phyloP scores from a whole-genome alignment of 164 flowering plant genomes.

The Kalanchoe fedtschenkoi region DNA sequence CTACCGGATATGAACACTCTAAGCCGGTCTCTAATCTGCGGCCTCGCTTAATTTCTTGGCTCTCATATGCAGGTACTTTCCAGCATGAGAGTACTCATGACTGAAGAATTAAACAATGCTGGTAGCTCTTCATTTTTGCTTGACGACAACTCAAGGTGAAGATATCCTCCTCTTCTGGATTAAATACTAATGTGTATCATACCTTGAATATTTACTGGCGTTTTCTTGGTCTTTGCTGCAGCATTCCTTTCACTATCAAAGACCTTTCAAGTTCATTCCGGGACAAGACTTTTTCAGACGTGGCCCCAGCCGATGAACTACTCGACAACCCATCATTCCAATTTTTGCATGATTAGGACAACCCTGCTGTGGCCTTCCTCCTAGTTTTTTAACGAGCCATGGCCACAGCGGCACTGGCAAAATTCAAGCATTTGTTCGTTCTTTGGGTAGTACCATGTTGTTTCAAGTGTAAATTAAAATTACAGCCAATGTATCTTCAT shows the following conservation, averaged over 20 bases:
- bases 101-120: constrained; percentile 53
- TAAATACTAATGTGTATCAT: too few species aligned
- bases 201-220: too few species aligned
- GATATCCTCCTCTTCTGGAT: not conserved
- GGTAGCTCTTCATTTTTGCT: constrained; percentile 46
- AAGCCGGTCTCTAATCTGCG: not conserved
- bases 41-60: not conserved
- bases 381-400: not conserved
- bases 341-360: constrained; percentile 34
- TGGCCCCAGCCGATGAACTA: constrained; percentile 51
- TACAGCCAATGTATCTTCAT: too few species aligned
- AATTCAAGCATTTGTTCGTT: not conserved
- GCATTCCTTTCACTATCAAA: constrained; percentile 69
- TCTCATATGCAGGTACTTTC: constrained; percentile 44
- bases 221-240: constrained; percentile 15
- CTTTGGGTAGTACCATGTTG: too few species aligned
- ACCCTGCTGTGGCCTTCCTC: not conserved
- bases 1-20: not conserved
- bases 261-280: constrained; percentile 49
- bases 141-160: constrained; percentile 59
- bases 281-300: constrained; percentile 48
- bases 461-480: too few species aligned
- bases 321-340: constrained; percentile 57
- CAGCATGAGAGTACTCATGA: constrained; percentile 65
- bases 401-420: not conserved